Evolutionary conservation across 768 basidiomycete species (phyloP).

Genomic region (Boletus pseudopeckii): DNA sequence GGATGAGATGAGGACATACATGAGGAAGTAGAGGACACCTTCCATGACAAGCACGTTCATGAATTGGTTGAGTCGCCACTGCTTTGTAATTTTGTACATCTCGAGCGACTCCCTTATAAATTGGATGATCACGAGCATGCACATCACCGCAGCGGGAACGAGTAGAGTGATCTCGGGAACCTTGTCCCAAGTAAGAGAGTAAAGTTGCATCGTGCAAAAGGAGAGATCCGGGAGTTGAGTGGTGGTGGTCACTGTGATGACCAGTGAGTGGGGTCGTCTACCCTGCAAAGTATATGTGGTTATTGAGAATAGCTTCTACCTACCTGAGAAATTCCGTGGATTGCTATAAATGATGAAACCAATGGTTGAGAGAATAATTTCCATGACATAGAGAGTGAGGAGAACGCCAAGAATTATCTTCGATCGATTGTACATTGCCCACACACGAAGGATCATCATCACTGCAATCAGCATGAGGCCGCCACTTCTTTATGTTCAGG

Average conservation of each 20-base stretch:
- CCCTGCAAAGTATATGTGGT: neutral
- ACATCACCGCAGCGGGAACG: neutral
- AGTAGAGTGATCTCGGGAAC: neutral
- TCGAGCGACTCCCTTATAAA: slow-evolving; percentile 1
- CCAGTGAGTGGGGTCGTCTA: neutral
- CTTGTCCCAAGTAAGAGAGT: neutral
- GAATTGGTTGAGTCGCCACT: slow-evolving; percentile 9
- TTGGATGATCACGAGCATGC: neutral
- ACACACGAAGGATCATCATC: slow-evolving; percentile 6
- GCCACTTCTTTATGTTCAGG: neutral
- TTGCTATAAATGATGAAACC: neutral
- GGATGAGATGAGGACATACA: neutral
- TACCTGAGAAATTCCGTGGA: neutral
- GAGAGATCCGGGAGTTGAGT: neutral
- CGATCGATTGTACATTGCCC: slow-evolving; percentile 13
- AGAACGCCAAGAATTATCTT: slow-evolving; percentile 1
- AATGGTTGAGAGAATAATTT: neutral
- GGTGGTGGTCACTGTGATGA: neutral
- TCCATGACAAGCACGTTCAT: slow-evolving; percentile 3
- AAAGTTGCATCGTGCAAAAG: neutral
- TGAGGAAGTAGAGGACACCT: slow-evolving; percentile 9
- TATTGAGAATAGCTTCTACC: neutral
- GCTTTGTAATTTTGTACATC: neutral
- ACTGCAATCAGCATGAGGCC: neutral
- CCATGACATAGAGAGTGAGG: neutral